Evolutionary conservation across 495 filamentous ascomycete species (phyloP), one percentile per base, ranked within the genome.

Genomic region (Pyronema omphalodes): DNA sequence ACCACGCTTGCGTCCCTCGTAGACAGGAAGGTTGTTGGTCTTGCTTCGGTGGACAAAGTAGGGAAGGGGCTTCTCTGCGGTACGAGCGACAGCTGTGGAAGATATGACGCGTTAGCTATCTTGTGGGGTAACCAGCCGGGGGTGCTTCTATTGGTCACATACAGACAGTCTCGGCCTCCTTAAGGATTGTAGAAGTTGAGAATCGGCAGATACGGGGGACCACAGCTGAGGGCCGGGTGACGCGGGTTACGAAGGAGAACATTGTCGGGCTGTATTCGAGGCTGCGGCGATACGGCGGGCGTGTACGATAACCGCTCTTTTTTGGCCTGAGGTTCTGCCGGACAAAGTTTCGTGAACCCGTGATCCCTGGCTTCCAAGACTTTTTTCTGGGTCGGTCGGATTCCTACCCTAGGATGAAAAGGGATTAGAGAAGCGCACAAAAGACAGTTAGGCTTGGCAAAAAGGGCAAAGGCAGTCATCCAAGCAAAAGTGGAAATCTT

Each of bases 21-120:
- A 98, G n/a, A 96, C 76, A 9, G 86, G 79, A 1, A 87, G 68
- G 58, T 88, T 77, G 51, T 82, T 78, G 17, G 78, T 80, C 7
- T 61, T 66, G 6, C 85, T 89, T 46, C 84, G 83, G 50, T 71
- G 69, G 52, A 98, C 73, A 57, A 79, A 77, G 74, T 88, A 98
- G 17, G 80, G 75, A 40, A 74, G 72, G 40, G 68, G 70, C 54
- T 66, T 64, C 57, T 69, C 59, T 43, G 53, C 9, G 29, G 7
- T 17, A 6, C 2, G 44, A 9, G 44, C 15, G 44, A 19, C 23
- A 11, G 47, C 11, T 36, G 47, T 47, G 1, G 18, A 15, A n/a
- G 9, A 14, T 15, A 19, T 19, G 14, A 19, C 44, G 44, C 44
- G 44, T 15, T 14, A 19, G 11, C 17, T 47, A 19, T 9, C 9